These are phyloP conservation scores for Ganoderma lingzhi DNA, from an alignment of 1,284 basidiomycete genomes.

Conservation along the genomic window DNA sequence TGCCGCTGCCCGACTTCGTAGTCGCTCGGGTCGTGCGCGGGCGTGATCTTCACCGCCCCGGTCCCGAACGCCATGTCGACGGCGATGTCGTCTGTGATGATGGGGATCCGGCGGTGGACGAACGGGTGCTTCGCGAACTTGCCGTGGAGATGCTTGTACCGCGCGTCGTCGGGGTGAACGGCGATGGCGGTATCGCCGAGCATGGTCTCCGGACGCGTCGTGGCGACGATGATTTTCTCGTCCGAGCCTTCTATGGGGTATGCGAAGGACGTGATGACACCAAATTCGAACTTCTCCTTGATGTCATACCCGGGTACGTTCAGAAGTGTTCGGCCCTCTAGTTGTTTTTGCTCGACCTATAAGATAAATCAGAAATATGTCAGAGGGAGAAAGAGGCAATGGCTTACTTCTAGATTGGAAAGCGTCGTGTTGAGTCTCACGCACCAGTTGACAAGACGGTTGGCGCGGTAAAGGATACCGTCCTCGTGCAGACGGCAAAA, in stretches of 20 bases:
- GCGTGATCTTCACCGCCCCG: constrained; percentile 99
- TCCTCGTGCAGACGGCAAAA: constrained; percentile 95
- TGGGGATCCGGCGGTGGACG: constrained; percentile 87
- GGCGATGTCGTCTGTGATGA: constrained; percentile 80
- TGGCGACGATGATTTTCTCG: constrained; percentile 94
- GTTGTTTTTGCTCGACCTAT: constrained; percentile 93
- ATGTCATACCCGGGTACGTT: constrained; percentile 94
- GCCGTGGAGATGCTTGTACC: constrained; percentile 97
- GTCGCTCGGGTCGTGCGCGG: constrained; percentile 99
- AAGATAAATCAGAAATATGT: neutral
- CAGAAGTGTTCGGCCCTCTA: constrained; percentile 89
- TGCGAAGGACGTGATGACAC: constrained; percentile 95
- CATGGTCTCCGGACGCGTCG: constrained; percentile 99
- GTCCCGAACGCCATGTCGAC: constrained; percentile 99
- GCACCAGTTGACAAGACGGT: constrained; percentile 99
- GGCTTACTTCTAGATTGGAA: constrained; percentile 90
- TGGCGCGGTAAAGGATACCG: constrained; percentile 95
- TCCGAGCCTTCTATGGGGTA: constrained; percentile 93
- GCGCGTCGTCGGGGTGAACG: constrained; percentile 92
- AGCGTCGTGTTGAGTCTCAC: constrained; percentile 95
- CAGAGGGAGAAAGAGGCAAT: neutral
- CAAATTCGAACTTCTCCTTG: constrained; percentile 98
- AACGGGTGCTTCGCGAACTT: constrained; percentile 96
- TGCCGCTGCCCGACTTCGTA: constrained; percentile 95
- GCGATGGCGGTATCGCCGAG: constrained; percentile 98